Evolutionary conservation across 345 rosid genomes (phyloP).

Genomic region (Hevea brasiliensis): DNA sequence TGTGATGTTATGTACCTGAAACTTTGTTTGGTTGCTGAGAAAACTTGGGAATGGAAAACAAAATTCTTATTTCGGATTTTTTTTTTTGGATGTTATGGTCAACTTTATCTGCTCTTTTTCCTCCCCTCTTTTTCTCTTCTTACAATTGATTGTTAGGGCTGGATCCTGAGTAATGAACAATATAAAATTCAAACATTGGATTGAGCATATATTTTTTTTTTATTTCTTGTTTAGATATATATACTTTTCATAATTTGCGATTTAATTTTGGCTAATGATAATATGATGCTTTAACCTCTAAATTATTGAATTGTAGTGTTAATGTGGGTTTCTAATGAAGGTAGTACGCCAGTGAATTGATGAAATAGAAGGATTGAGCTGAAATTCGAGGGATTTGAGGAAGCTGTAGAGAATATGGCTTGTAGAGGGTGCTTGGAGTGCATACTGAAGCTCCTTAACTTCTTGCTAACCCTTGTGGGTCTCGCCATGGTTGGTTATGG

Average conservation of each 20-base stretch:
- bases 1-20: neutral
- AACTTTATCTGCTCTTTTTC: neutral
- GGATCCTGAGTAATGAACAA: neutral
- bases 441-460: constrained; percentile 76
- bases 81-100: neutral
- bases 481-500: constrained; percentile 94
- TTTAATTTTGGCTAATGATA: neutral
- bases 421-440: constrained; percentile 83
- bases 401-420: constrained; percentile 50
- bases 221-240: neutral
- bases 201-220: too few relatives aligned
- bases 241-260: neutral
- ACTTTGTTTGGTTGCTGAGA: constrained; percentile 14
- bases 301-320: neutral
- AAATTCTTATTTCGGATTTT: neutral
- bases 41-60: neutral
- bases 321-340: constrained; percentile 27
- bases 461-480: constrained; percentile 72
- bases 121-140: neutral
- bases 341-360: constrained; percentile 23
- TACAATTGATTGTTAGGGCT: neutral
- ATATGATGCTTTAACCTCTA: neutral
- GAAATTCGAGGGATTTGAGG: constrained; percentile 14
- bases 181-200: neutral
- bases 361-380: constrained; percentile 31